A percentile compares a stretch with the other conserved stretches of the same genome.
Evolutionary conservation across 768 basidiomycete genomes (phyloP).

Genomic region (Cyclocybe aegerita): DNA sequence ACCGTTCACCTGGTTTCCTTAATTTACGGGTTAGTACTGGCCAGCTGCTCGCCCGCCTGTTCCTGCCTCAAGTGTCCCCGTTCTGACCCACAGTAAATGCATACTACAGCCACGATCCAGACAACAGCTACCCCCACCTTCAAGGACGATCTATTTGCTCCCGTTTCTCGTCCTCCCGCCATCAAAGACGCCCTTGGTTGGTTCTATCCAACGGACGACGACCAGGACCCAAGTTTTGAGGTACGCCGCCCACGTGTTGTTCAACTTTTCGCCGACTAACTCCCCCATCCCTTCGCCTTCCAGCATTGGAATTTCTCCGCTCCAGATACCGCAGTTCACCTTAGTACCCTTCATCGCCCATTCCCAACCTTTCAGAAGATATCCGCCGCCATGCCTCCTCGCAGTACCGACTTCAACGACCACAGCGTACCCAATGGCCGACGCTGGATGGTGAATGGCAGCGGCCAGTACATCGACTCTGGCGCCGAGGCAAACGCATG

Average conservation of each 20-base stretch:
- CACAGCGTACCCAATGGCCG: constrained; percentile 38
- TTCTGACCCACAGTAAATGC: constrained; percentile 56
- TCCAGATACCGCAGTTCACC: constrained; percentile 36
- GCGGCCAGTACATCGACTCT: constrained; percentile 62
- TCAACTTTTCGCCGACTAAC: constrained; percentile 11
- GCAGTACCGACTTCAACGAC: constrained; percentile 38
- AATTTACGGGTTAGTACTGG: too few relatives aligned
- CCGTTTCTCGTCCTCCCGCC: constrained; percentile 28
- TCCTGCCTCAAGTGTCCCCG: constrained; percentile 22
- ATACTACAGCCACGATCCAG: constrained; percentile 61
- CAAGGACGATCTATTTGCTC: constrained; percentile 12
- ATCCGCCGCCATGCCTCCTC: constrained; percentile 45
- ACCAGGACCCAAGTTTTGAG: constrained; percentile 43
- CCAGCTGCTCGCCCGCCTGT: too few relatives aligned
- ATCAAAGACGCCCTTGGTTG: constrained; percentile 43
- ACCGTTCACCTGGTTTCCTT: constrained; percentile 3
- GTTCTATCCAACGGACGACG: constrained; percentile 47
- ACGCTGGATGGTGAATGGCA: constrained; percentile 66
- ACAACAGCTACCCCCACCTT: constrained; percentile 35
- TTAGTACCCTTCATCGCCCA: constrained; percentile 30
- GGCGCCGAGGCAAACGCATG: constrained; percentile 54
- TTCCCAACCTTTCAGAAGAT: constrained; percentile 37
- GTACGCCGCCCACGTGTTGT: constrained; percentile 38
- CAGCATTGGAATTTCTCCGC: constrained; percentile 50
- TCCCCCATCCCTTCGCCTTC: constrained; percentile 12